Base-by-base conservation (phyloP, 192 early-diverging fungal species). In the Cetraspora pellucida region DNA sequence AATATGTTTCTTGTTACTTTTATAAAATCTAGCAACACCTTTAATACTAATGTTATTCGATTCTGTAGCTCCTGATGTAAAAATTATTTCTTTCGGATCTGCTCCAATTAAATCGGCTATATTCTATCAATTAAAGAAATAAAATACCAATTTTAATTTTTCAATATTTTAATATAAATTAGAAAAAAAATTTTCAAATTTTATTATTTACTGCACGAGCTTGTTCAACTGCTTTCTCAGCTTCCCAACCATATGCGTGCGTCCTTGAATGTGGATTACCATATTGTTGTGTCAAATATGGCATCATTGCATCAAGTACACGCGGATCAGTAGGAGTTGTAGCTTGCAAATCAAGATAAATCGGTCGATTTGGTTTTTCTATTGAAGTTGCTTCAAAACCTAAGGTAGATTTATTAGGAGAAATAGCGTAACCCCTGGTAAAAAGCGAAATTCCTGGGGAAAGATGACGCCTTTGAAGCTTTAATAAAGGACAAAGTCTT, bases 231-330 rank as follows among this genome's bases (percentile, higher is more conserved):
- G 89, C 94, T 58, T 90, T 88, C 82, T 98, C 97, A 10, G 93
- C 88, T 72, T 98, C 97, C 97, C 97, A 98, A 50, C 97, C 97
- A 81, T 94, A 98, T 77, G 94, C 90, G 82, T 98, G 97, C 8
- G 97, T 98, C 80, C 97, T 86, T 65, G 95, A 97, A 81, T 98
- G 97, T 66, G 97, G 97, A 80, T 98, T 98, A 69, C 97, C 97
- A 78, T 94, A 95, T 66, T 88, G 85, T 67, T 94, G 91, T 16
- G 94, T 97, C 87, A 95, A 89, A 66, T 92, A 97, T 16, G 97
- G 97, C 78, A 97, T 80, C 97, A 98, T 98, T 44, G 90, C 90
- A 66, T 96, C 95, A 14, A 98, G 81, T 10, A 97, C 96, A 25
- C 97, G 91, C 44, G 95, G 95, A 79, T 98, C 97, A 63, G 91